Evolutionary conservation across 805 yeast species (phyloP), one percentile per base, ranked within the genome.

Genomic region (Kregervanrija pseudodelftensis): DNA sequence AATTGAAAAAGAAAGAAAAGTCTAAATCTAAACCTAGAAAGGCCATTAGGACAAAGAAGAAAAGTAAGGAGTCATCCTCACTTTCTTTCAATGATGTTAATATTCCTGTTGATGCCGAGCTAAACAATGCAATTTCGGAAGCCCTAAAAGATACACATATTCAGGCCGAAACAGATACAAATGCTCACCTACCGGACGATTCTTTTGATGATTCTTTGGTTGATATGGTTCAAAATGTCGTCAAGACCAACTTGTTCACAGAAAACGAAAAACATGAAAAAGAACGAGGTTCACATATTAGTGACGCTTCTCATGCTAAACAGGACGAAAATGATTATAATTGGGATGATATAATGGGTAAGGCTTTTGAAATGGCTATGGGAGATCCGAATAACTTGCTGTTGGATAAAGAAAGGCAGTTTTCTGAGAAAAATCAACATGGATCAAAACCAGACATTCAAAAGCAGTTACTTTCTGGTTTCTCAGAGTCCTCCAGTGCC

Each of bases 331-430:
- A 38, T 22, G 55, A 52, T 31, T 45, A 51, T 11, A 51, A 50
- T 32, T 73, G 84, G 78, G 80, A 77, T 54, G 83, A 77, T 51
- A 84, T 84, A 50, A 73, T 84, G 71, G 87, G 81, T 50, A 82
- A 82, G 63, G 93, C 91, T 1, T 73, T 84, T 66, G 76, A 77
- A 39, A 72, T 85, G 82, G 93, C 90, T 0, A 77, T 79, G 70
- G 82, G 77, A 48, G 77, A 80, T 48, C 83, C 83, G 11, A 63
- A 55, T 14, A 57, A 64, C 11, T 48, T 51, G 58, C 60, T 55
- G 61, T 74, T 61, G 33, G 36, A 43, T n/a, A 16, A 33, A 10
- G 34, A 30, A 37, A 34, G 37, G 11, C 36, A 14, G 36, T 14
- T 33, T 33, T 33, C 15, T n/a, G 15, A 33, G 9, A 14, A 33